Conservation (phyloP, 2,329 filamentous ascomycete species). For the Alternaria triticina region DNA sequence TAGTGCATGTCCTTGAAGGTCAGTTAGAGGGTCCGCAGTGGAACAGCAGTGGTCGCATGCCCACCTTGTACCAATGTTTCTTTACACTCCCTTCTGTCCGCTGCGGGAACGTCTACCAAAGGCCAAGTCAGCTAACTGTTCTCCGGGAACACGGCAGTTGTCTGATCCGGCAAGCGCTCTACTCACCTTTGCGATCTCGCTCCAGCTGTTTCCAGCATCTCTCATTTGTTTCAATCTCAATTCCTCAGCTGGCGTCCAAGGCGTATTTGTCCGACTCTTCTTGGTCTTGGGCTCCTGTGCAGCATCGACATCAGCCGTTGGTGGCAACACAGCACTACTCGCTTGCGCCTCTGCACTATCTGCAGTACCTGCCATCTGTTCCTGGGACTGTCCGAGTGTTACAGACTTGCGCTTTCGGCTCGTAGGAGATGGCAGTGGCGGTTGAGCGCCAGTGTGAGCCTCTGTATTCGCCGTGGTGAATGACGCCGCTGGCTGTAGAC, state of each 20-base stretch:
- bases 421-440: conserved; percentile 29
- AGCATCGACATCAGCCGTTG: conserved; percentile 29
- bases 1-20: conserved; percentile 91
- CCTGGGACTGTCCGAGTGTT: conserved; percentile 29
- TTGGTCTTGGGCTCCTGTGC: conserved; percentile 63
- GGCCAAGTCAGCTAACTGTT: conserved; percentile 25
- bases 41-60: conserved; percentile 24
- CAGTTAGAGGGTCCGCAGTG: conserved; percentile 25
- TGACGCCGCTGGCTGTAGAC: conserved; percentile 35
- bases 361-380: conserved; percentile 32
- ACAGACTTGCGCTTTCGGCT: conserved; percentile 46
- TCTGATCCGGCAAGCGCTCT: not conserved
- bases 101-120: conserved; percentile 78
- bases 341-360: conserved; percentile 21
- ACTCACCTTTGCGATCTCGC: conserved; percentile 91
- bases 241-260: conserved; percentile 96
- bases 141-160: not conserved
- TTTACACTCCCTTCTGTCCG: conserved; percentile 97
- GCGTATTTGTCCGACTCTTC: conserved; percentile 97
- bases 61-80: conserved; percentile 99
- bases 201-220: conserved; percentile 93
- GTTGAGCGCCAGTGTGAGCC: conserved; percentile 25
- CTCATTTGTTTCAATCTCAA: conserved; percentile 91
- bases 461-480: conserved; percentile 33
- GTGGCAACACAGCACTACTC: conserved; percentile 32